These are phyloP conservation scores for Endocladia muricata DNA, from an alignment of 31 red algal species.

Conservation along the genomic window DNA sequence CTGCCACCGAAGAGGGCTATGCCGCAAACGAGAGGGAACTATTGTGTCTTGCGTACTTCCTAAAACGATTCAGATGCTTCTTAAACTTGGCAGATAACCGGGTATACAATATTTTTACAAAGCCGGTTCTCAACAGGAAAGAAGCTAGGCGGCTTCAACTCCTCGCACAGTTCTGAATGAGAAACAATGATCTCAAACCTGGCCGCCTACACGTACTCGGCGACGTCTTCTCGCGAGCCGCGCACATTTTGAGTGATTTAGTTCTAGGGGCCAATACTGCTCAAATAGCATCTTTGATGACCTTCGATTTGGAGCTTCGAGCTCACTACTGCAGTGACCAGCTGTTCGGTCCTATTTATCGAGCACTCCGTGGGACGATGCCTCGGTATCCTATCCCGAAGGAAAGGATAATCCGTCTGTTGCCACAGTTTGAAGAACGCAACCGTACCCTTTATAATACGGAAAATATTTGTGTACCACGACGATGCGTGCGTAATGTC, in stretches of 20 bases:
- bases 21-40: too few relatives aligned
- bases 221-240: slow-evolving; percentile 12
- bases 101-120: too few relatives aligned
- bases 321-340: background rate
- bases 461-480: slow-evolving; percentile 20
- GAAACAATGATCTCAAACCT: background rate
- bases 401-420: background rate
- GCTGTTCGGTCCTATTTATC: slow-evolving; percentile 7
- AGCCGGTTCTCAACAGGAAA: too few relatives aligned
- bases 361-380: background rate
- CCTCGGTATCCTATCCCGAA: background rate
- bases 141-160: too few relatives aligned
- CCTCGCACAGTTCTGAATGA: too few relatives aligned
- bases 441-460: background rate
- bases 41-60: too few relatives aligned
- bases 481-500: background rate
- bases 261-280: background rate
- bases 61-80: too few relatives aligned
- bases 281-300: background rate
- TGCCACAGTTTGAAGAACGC: background rate
- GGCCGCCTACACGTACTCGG: slow-evolving; percentile 32
- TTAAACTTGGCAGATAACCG: too few relatives aligned
- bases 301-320: background rate
- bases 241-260: background rate
- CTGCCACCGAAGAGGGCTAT: too few relatives aligned